A percentile compares a stretch with the other conserved stretches of the same genome.
These are phyloP conservation scores for Neobulgaria alba DNA, from an alignment of 2,329 filamentous ascomycete genomes.

Conservation along the genomic window DNA sequence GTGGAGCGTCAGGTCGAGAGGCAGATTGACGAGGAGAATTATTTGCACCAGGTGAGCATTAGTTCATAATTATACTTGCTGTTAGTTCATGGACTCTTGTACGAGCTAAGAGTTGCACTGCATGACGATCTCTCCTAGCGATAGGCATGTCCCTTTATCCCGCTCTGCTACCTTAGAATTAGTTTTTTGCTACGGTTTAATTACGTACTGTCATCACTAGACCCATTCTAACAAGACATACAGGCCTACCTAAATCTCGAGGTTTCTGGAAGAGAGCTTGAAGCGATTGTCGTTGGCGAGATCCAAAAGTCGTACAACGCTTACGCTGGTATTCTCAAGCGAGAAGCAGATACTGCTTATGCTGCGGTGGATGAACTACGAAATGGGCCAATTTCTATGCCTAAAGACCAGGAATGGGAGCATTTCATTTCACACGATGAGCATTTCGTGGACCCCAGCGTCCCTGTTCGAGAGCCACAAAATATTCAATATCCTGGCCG, in stretches of 20 bases:
- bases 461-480: constrained; percentile 69
- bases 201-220: too few relatives aligned
- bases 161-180: too few relatives aligned
- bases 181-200: too few relatives aligned
- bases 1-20: constrained; percentile 87
- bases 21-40: constrained; percentile 95
- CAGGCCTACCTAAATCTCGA: constrained; percentile 93
- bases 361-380: constrained; percentile 73
- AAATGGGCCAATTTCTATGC: constrained; percentile 80
- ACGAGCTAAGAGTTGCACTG: too few relatives aligned
- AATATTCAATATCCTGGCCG: constrained; percentile 89
- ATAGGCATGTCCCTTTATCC: too few relatives aligned
- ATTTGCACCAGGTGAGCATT: constrained; percentile 72
- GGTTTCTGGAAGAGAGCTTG: constrained; percentile 85
- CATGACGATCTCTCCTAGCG: too few relatives aligned
- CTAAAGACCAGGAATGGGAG: constrained; percentile 84
- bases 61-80: too few relatives aligned
- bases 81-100: too few relatives aligned
- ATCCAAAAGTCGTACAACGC: constrained; percentile 98
- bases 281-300: constrained; percentile 93
- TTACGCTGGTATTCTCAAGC: constrained; percentile 82
- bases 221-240: too few relatives aligned
- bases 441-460: constrained; percentile 76
- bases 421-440: constrained; percentile 72
- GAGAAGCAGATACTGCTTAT: constrained; percentile 78